Conservation (phyloP, 2,329 filamentous ascomycete species). For the Stagonosporopsis vannaccii region DNA sequence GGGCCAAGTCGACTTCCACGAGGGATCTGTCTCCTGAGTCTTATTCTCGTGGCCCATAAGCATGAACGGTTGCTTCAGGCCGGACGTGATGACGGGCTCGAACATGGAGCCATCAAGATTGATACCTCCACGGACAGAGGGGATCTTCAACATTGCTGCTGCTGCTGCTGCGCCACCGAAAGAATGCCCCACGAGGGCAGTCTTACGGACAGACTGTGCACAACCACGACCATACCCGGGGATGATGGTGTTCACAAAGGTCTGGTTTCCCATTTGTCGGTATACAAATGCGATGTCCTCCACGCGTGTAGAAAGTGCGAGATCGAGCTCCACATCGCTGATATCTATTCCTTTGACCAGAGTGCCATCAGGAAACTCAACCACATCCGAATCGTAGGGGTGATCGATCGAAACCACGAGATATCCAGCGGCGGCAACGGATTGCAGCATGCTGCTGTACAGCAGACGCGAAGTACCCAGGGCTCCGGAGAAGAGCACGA, state of each 20-base stretch:
- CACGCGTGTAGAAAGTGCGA: slow-evolving; percentile 30
- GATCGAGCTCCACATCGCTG: slow-evolving; percentile 31
- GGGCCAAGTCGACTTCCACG: slow-evolving; percentile 37
- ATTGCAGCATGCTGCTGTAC: slow-evolving; percentile 54
- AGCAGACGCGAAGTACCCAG: slow-evolving; percentile 54
- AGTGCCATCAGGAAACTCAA: slow-evolving; percentile 59
- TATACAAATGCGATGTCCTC: slow-evolving; percentile 33
- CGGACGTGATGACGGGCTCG: slow-evolving; percentile 24
- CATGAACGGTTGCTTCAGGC: slow-evolving; percentile 31
- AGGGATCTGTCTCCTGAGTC: slow-evolving; percentile 36
- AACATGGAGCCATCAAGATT: slow-evolving; percentile 49
- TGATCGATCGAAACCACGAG: slow-evolving; percentile 60
- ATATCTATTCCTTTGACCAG: slow-evolving; percentile 36
- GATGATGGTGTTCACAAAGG: slow-evolving; percentile 17
- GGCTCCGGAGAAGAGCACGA: slow-evolving; percentile 57
- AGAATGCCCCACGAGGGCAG: slow-evolving; percentile 46
- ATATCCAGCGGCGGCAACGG: slow-evolving; percentile 58
- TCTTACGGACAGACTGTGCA: slow-evolving; percentile 1
- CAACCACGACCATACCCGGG: slow-evolving; percentile 4
- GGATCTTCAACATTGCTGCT: slow-evolving; percentile 19
- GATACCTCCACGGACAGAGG: slow-evolving; percentile 36
- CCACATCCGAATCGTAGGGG: slow-evolving; percentile 56
- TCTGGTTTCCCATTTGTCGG: slow-evolving; percentile 25
- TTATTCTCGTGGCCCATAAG: slow-evolving; percentile 40
- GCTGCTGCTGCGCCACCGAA: slow-evolving; percentile 46